Evolutionary conservation across 2,329 filamentous ascomycete genomes (phyloP).

Genomic region (Mycocentrospora acerina): DNA sequence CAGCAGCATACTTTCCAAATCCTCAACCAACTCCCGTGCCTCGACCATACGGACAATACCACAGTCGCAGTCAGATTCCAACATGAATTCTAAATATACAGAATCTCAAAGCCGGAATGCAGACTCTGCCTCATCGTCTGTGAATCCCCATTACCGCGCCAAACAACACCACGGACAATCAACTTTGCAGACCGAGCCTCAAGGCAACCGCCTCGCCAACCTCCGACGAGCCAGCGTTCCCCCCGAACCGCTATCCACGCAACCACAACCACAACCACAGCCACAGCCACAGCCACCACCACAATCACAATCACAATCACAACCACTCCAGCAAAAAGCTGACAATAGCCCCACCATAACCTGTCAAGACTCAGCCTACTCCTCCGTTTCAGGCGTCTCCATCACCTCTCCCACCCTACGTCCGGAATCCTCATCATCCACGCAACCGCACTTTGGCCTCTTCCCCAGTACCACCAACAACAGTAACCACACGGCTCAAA

Average conservation of each 20-base stretch:
- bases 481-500: constrained; percentile 34
- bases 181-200: too few relatives aligned
- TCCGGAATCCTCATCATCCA: constrained; percentile 32
- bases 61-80: constrained; percentile 16
- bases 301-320: constrained; percentile 10
- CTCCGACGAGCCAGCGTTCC: constrained; percentile 8
- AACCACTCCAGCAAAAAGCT: constrained; percentile 14
- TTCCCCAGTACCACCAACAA: constrained; percentile 37
- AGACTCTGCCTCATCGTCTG: constrained; percentile 13
- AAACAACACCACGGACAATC: too few relatives aligned
- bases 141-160: too few relatives aligned
- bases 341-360: constrained; percentile 36
- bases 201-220: constrained; percentile 13
- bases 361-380: constrained; percentile 43
- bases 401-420: constrained; percentile 33
- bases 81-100: constrained; percentile 20
- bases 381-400: constrained; percentile 39
- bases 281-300: too few relatives aligned
- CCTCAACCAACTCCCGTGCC: too few relatives aligned
- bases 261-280: not conserved
- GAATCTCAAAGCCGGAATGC: constrained; percentile 21
- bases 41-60: constrained; percentile 5
- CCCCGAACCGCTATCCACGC: too few relatives aligned
- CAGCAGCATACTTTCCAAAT: constrained; percentile 4
- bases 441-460: constrained; percentile 37